Conservation (phyloP, 2,329 filamentous ascomycete species). For the Sordariomycetes sp. region DNA sequence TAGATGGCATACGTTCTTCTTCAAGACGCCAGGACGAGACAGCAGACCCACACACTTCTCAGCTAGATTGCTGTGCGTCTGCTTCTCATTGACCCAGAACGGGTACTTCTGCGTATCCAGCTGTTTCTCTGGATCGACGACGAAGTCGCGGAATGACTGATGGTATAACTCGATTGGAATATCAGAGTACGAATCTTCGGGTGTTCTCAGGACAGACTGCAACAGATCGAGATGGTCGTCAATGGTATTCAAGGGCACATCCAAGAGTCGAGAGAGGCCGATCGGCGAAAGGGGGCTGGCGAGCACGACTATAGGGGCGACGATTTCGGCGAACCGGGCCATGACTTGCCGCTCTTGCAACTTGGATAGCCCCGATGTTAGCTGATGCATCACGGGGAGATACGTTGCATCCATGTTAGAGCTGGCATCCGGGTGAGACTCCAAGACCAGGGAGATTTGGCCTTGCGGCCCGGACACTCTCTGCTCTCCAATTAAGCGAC, state of each 20-base stretch:
- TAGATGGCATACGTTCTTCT: not conserved
- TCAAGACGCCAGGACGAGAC: not conserved
- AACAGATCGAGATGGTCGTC: not conserved
- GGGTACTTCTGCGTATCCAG: not conserved
- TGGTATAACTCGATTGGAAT: not conserved
- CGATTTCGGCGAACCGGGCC: not conserved
- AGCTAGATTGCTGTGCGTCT: not conserved
- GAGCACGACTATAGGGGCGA: slow-evolving; percentile 2
- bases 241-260: not conserved
- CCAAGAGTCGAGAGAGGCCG: not conserved
- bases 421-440: not conserved
- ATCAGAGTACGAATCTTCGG: not conserved
- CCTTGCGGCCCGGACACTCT: slow-evolving; percentile 8
- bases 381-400: slow-evolving; percentile 3
- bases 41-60: not conserved
- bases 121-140: not conserved
- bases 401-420: slow-evolving; percentile 5
- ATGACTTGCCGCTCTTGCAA: not conserved
- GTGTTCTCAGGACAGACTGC: slow-evolving; percentile 1
- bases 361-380: not conserved
- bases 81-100: not conserved
- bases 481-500: slow-evolving; percentile 5
- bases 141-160: slow-evolving; percentile 2
- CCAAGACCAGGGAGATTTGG: slow-evolving; percentile 10
- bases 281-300: not conserved